A percentile compares a stretch with the other conserved stretches of the same genome.
These are phyloP conservation scores for Rhizopogon rudus DNA, from an alignment of 768 basidiomycete genomes.

Conservation along the genomic window DNA sequence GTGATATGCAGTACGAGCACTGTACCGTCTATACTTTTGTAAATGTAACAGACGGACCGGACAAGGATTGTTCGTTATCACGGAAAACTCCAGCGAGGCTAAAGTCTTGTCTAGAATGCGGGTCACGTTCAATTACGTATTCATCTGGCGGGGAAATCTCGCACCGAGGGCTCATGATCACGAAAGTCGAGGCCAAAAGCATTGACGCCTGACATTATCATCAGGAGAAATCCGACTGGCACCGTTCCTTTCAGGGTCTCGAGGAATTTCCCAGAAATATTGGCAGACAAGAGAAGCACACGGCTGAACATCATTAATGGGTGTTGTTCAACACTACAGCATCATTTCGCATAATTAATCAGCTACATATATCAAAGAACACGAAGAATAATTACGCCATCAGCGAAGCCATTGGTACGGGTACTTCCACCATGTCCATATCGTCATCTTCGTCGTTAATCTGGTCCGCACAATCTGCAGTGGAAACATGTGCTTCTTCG, in stretches of 20 bases:
- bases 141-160: background rate
- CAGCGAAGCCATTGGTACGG: slow-evolving; percentile 12
- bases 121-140: background rate
- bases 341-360: background rate
- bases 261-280: background rate
- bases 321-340: background rate
- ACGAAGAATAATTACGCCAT: slow-evolving; percentile 7
- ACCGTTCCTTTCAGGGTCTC: background rate
- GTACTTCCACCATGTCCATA: slow-evolving; percentile 25
- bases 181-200: background rate
- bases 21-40: too few relatives aligned
- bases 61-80: background rate
- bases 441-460: slow-evolving; percentile 6
- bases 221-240: background rate
- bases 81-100: background rate
- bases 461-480: background rate
- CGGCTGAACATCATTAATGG: background rate
- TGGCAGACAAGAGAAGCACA: background rate
- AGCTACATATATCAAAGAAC: background rate
- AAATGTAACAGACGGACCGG: too few relatives aligned
- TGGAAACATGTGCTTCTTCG: background rate
- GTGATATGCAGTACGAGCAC: too few relatives aligned
- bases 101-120: background rate
- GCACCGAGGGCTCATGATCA: background rate
- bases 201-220: background rate